phyloP scores from a whole-genome alignment of 345 rosid species.

The Lagerstroemia speciosa region DNA sequence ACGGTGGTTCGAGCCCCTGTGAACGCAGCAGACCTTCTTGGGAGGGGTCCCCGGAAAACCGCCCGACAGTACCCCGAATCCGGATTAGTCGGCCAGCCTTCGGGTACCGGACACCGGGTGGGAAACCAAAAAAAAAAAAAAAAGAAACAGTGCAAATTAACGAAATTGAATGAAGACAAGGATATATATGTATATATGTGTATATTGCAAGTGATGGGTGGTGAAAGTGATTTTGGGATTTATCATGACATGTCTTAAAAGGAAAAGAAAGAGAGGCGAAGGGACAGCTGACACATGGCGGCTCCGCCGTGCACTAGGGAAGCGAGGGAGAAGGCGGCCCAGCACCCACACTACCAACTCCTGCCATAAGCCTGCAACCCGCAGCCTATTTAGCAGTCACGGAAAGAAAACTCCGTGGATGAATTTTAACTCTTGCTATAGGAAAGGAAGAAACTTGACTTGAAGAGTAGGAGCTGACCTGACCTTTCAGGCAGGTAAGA shows the following conservation, averaged over 20 bases:
- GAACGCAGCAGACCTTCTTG: no score
- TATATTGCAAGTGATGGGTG: background rate
- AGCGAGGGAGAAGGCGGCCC: constrained; percentile 18
- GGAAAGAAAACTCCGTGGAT: background rate
- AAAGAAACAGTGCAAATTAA: constrained; percentile 1
- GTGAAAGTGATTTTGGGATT: background rate
- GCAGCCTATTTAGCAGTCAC: background rate
- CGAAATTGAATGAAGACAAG: background rate
- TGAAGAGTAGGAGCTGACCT: background rate
- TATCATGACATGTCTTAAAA: constrained; percentile 34
- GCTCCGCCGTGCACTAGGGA: constrained; percentile 10
- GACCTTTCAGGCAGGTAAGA: background rate
- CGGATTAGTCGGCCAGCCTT: no score
- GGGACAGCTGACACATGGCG: constrained; percentile 38
- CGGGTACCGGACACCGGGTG: no score
- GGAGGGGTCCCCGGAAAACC: no score
- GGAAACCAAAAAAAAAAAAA: no score
- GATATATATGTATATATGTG: background rate
- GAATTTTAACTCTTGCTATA: background rate
- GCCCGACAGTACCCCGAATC: no score
- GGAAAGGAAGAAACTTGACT: background rate
- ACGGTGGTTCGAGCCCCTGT: no score
- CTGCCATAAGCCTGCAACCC: background rate
- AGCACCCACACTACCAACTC: background rate
- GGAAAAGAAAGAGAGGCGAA: constrained; percentile 2